Conservation (phyloP, 441 rosid species). For the Pelargonium australe region DNA sequence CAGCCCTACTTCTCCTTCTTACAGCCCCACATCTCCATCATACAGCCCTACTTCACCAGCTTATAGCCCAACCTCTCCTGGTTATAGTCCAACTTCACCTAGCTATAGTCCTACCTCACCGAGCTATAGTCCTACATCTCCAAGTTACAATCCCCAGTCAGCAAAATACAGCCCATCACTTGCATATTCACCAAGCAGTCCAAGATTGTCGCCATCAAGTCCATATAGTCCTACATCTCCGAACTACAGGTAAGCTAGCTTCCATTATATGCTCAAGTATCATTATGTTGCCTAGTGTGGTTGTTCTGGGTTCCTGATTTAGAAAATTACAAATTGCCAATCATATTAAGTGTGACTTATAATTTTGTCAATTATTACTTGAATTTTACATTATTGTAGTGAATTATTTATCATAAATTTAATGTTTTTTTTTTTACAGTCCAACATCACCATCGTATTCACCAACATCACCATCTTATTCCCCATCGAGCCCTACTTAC, state of each 20-base stretch:
- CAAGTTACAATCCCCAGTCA: slow-evolving; percentile 78
- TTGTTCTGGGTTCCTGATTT: not conserved
- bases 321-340: not conserved
- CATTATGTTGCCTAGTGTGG: not conserved
- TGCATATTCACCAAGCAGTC: slow-evolving; percentile 94
- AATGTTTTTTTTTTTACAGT: slow-evolving; percentile 34
- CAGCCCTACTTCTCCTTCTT: slow-evolving; percentile 77
- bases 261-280: not conserved
- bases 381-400: not conserved
- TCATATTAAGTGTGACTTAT: not conserved
- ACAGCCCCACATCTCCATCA: slow-evolving; percentile 79
- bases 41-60: slow-evolving; percentile 81
- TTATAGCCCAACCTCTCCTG: slow-evolving; percentile 65
- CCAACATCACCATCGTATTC: slow-evolving; percentile 94
- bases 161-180: slow-evolving; percentile 75
- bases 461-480: slow-evolving; percentile 90
- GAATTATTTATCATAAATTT: not conserved
- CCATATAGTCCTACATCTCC: slow-evolving; percentile 96
- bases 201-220: slow-evolving; percentile 78
- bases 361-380: not conserved
- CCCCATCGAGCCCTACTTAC: slow-evolving; percentile 86
- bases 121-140: slow-evolving; percentile 68
- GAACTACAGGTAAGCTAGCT: slow-evolving; percentile 54
- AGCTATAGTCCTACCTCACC: slow-evolving; percentile 43
- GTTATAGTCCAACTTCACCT: slow-evolving; percentile 43